These are phyloP conservation scores for Suillus decipiens DNA, from an alignment of 768 basidiomycete genomes.

Conservation along the genomic window DNA sequence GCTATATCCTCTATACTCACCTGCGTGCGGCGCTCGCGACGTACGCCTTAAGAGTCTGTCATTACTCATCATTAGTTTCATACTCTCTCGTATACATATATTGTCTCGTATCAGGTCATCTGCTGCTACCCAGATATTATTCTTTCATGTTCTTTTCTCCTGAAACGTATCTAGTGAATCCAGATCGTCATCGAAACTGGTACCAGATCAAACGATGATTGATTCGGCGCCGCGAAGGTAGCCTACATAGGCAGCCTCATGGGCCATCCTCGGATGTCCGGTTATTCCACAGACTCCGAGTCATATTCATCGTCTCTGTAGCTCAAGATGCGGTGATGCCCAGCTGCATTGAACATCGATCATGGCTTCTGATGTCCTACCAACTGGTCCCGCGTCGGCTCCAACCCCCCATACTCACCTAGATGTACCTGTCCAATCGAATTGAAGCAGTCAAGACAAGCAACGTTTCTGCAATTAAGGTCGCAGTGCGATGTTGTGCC, in stretches of 20 bases:
- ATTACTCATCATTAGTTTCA: slow-evolving; percentile 47
- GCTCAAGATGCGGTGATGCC: slow-evolving; percentile 50
- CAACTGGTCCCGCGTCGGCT: slow-evolving; percentile 26
- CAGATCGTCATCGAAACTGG: slow-evolving; percentile 37
- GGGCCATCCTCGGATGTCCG: slow-evolving; percentile 40
- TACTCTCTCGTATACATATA: slow-evolving; percentile 41
- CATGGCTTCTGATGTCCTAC: slow-evolving; percentile 34
- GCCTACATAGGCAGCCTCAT: slow-evolving; percentile 39
- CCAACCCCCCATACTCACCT: slow-evolving; percentile 1
- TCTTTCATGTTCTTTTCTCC: slow-evolving; percentile 35
- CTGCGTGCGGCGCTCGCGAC: slow-evolving; percentile 46
- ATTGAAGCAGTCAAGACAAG: slow-evolving; percentile 22
- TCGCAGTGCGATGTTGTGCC: slow-evolving; percentile 9
- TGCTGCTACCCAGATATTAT: slow-evolving; percentile 35
- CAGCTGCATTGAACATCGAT: slow-evolving; percentile 26
- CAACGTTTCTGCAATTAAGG: slow-evolving; percentile 21
- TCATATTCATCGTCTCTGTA: slow-evolving; percentile 30
- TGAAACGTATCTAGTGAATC: slow-evolving; percentile 49
- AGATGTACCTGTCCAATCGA: slow-evolving; percentile 21
- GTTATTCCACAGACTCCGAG: slow-evolving; percentile 7
- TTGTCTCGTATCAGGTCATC: slow-evolving; percentile 35
- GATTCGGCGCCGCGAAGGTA: slow-evolving; percentile 50
- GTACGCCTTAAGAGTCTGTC: slow-evolving; percentile 63
- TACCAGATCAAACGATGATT: neutral
- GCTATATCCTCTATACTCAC: slow-evolving; percentile 51